phyloP scores from a whole-genome alignment of 495 filamentous ascomycete genomes.

The Lentithecium fluviatile region DNA sequence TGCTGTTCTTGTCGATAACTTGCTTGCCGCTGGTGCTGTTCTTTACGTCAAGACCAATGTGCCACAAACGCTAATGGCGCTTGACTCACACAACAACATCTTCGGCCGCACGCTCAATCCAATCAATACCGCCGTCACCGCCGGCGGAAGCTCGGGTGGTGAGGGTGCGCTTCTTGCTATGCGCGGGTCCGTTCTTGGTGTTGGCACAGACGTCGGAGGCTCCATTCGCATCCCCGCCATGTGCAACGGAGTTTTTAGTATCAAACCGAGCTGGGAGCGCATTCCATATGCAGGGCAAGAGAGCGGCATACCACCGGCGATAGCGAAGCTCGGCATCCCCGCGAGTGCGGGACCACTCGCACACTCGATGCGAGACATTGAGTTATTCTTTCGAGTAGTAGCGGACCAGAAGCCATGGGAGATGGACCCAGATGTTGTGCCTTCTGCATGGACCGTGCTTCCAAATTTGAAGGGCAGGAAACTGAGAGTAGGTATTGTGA shows the following conservation, averaged over 20 bases:
- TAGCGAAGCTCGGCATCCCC: slow-evolving; percentile 35
- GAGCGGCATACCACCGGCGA: slow-evolving; percentile 39
- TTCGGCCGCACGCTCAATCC: slow-evolving; percentile 47
- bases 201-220: slow-evolving; percentile 69
- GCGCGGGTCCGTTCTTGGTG: slow-evolving; percentile 41
- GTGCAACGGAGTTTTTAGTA: slow-evolving; percentile 62
- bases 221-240: slow-evolving; percentile 65
- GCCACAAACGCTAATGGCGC: slow-evolving; percentile 46
- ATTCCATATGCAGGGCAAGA: slow-evolving; percentile 55
- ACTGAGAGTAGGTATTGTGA: slow-evolving; percentile 55
- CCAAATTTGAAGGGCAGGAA: slow-evolving; percentile 28
- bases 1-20: slow-evolving; percentile 40
- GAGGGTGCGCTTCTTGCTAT: slow-evolving; percentile 46
- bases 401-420: slow-evolving; percentile 37
- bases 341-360: slow-evolving; percentile 45
- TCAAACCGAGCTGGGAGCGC: slow-evolving; percentile 56
- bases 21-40: slow-evolving; percentile 44
- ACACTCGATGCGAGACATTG: slow-evolving; percentile 40
- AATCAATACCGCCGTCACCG: slow-evolving; percentile 41
- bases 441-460: slow-evolving; percentile 36
- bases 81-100: slow-evolving; percentile 47
- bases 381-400: slow-evolving; percentile 42
- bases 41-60: slow-evolving; percentile 49
- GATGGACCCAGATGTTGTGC: slow-evolving; percentile 40
- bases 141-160: slow-evolving; percentile 65